A percentile compares a stretch with the other conserved stretches of the same genome.
phyloP scores from a whole-genome alignment of 495 filamentous ascomycete species.

The Trichoderma gamsii region DNA sequence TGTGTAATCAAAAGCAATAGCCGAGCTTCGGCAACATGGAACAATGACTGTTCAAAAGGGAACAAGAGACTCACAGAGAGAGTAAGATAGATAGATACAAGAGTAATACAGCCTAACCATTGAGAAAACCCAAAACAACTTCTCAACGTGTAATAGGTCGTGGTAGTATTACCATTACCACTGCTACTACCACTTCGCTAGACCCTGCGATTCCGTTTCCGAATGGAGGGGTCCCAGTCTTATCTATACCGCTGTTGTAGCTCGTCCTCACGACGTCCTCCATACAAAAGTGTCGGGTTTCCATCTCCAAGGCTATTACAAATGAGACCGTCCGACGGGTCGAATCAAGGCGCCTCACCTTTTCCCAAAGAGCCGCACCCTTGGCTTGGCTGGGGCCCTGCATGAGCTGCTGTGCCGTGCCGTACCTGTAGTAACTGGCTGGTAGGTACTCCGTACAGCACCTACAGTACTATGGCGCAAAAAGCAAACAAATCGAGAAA shows the following conservation, averaged over 20 bases:
- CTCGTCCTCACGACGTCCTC: neutral
- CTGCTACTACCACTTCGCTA: too few relatives aligned
- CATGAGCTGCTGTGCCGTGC: neutral
- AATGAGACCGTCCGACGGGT: neutral
- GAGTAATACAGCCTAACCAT: too few relatives aligned
- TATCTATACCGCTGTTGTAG: slow-evolving; percentile 3
- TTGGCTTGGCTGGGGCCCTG: neutral
- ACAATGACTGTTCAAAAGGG: too few relatives aligned
- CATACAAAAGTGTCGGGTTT: slow-evolving; percentile 1
- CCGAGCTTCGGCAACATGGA: too few relatives aligned
- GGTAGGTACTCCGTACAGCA: neutral
- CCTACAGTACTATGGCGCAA: neutral
- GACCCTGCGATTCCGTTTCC: too few relatives aligned
- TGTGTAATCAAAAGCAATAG: too few relatives aligned
- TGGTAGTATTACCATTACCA: too few relatives aligned
- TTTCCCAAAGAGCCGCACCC: neutral
- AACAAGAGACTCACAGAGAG: too few relatives aligned
- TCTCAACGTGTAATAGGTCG: too few relatives aligned
- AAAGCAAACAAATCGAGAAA: neutral
- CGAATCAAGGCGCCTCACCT: slow-evolving; percentile 1
- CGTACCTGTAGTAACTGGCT: neutral
- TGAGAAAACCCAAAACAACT: too few relatives aligned
- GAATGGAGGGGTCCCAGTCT: neutral
- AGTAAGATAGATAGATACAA: too few relatives aligned
- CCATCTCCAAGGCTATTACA: neutral